Conservation (phyloP, 2,329 filamentous ascomycete species). For the Fusarium phyllophilum region DNA sequence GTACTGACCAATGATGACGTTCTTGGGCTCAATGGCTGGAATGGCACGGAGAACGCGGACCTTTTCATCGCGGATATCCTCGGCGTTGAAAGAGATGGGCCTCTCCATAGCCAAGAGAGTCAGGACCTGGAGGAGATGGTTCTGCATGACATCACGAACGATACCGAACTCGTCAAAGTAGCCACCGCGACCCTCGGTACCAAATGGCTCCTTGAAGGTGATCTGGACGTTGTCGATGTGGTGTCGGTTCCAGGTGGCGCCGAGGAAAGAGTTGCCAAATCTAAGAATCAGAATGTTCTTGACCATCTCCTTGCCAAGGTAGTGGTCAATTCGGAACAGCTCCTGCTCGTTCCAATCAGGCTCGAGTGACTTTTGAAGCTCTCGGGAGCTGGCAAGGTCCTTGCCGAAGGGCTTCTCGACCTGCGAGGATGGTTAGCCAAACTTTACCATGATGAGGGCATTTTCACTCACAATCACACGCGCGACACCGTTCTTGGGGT, state of each 20-base stretch:
- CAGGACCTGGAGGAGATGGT: slow-evolving; percentile 95
- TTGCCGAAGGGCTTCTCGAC: slow-evolving; percentile 99
- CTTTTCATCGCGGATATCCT: slow-evolving; percentile 99
- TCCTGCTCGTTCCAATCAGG: slow-evolving; percentile 99
- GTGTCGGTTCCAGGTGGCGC: slow-evolving; percentile 98
- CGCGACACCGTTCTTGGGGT: slow-evolving; percentile 88
- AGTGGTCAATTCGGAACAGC: slow-evolving; percentile 99
- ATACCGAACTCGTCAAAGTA: slow-evolving; percentile 99
- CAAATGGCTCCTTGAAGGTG: slow-evolving; percentile 99
- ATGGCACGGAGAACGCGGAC: slow-evolving; percentile 95
- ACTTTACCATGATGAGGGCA: not conserved
- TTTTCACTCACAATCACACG: slow-evolving; percentile 79
- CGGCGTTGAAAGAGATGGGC: slow-evolving; percentile 96
- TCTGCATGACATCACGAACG: slow-evolving; percentile 99
- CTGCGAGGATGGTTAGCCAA: slow-evolving; percentile 57
- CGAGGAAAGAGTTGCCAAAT: slow-evolving; percentile 99
- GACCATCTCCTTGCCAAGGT: slow-evolving; percentile 99
- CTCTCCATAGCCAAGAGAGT: slow-evolving; percentile 98
- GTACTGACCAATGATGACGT: slow-evolving; percentile 99
- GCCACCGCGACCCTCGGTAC: slow-evolving; percentile 95
- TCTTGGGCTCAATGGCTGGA: slow-evolving; percentile 96
- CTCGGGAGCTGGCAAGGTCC: slow-evolving; percentile 91
- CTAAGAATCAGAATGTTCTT: slow-evolving; percentile 99
- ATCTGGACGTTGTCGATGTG: slow-evolving; percentile 99
- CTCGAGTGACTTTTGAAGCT: slow-evolving; percentile 92